Evolutionary conservation across 2,329 filamentous ascomycete species (phyloP).

Genomic region (Diaporthe capsici): DNA sequence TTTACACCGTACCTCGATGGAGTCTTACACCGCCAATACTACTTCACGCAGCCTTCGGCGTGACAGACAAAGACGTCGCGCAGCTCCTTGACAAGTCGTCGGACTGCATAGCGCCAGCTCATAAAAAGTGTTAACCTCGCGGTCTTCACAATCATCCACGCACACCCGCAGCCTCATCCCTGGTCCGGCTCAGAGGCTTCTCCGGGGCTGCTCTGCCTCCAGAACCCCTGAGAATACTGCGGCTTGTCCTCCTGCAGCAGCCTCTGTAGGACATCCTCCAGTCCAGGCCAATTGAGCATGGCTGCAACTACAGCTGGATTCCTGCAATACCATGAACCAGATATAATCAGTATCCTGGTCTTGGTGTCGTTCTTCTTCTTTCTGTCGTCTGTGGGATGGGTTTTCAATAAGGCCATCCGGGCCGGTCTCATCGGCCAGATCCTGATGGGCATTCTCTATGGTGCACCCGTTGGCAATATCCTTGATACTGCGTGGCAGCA

Average conservation of each 20-base stretch:
- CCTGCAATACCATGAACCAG: slow-evolving; percentile 56
- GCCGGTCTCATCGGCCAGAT: slow-evolving; percentile 63
- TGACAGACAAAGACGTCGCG: background rate
- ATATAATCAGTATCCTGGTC: slow-evolving; percentile 55
- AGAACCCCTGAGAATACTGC: background rate
- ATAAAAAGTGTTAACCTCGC: background rate
- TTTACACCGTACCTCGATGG: background rate
- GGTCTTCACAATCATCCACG: background rate
- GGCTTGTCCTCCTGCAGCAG: background rate
- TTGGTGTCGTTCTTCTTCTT: slow-evolving; percentile 62
- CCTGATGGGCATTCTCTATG: slow-evolving; percentile 62
- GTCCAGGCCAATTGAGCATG: background rate
- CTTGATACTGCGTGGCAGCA: slow-evolving; percentile 58
- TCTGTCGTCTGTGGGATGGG: slow-evolving; percentile 57
- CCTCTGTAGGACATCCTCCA: background rate
- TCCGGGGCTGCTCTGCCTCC: background rate
- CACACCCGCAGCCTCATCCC: background rate
- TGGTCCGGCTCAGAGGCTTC: background rate
- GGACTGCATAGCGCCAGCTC: background rate
- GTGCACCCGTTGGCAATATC: slow-evolving; percentile 59
- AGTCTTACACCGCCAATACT: background rate
- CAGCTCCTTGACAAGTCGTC: background rate
- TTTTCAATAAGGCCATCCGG: slow-evolving; percentile 56
- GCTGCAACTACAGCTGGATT: slow-evolving; percentile 45
- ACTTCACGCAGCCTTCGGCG: background rate